Conservation (phyloP, 495 filamentous ascomycete species). For the Penicillium paradoxum region DNA sequence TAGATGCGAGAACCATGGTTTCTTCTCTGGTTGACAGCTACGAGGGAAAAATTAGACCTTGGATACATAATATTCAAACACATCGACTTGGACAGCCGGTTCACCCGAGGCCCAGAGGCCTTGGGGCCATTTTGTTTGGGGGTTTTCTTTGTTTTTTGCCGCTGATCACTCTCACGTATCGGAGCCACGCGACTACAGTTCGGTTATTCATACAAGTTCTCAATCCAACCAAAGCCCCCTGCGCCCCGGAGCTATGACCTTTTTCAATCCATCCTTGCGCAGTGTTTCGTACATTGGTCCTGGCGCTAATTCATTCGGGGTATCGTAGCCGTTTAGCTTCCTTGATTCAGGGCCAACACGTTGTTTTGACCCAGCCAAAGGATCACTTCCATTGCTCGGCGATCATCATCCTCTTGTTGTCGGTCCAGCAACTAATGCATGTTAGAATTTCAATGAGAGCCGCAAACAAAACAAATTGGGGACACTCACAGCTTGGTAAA, state of each 20-base stretch:
- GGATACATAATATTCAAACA: not conserved
- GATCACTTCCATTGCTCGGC: slow-evolving; percentile 42
- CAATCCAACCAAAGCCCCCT: slow-evolving; percentile 4
- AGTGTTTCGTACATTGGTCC: not conserved
- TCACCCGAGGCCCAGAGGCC: not conserved
- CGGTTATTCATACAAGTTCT: not conserved
- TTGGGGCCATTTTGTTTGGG: not conserved
- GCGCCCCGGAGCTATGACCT: not conserved
- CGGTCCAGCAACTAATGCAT: slow-evolving; percentile 40
- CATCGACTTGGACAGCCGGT: not conserved
- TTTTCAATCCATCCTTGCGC: not conserved
- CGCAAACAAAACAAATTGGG: not conserved
- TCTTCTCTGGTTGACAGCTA: no score
- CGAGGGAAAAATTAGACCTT: not conserved
- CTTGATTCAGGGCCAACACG: slow-evolving; percentile 10
- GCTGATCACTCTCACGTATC: not conserved
- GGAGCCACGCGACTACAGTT: slow-evolving; percentile 2
- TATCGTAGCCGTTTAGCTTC: not conserved
- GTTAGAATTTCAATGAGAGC: slow-evolving; percentile 11
- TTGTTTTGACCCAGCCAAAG: slow-evolving; percentile 42
- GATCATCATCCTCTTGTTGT: slow-evolving; percentile 42
- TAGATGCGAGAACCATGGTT: not conserved
- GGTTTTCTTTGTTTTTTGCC: not conserved
- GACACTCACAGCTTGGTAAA: slow-evolving; percentile 51
- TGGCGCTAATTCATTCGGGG: slow-evolving; percentile 4